Conservation (phyloP, 2,329 filamentous ascomycete genomes). For the Cadophora sp. region DNA sequence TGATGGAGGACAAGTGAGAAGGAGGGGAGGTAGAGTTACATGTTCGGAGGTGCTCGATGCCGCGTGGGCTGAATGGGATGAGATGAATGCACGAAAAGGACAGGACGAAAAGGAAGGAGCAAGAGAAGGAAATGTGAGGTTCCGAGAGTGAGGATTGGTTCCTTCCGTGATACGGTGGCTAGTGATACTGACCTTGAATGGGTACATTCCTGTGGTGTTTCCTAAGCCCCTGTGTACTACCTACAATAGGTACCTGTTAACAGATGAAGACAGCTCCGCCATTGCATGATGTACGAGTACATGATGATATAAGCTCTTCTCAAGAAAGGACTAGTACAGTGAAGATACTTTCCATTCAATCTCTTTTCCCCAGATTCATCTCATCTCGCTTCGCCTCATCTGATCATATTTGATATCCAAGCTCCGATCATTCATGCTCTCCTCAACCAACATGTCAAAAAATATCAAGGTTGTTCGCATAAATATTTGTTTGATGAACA, state of each 20-base stretch:
- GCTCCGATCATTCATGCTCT: constrained; percentile 14
- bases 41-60: constrained; percentile 6
- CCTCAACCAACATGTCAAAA: not conserved
- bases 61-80: constrained; percentile 6
- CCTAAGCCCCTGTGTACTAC: not conserved
- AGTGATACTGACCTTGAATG: not conserved
- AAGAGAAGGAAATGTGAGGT: not conserved
- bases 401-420: not conserved
- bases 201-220: not conserved
- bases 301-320: not conserved
- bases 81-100: not conserved
- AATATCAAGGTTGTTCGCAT: constrained; percentile 4
- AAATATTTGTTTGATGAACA: not conserved
- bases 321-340: not conserved
- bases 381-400: constrained; percentile 5
- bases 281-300: too few relatives aligned
- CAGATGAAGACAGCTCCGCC: too few relatives aligned
- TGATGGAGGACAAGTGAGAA: too few relatives aligned
- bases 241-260: not conserved
- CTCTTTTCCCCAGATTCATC: not conserved
- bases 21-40: not conserved
- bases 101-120: too few relatives aligned
- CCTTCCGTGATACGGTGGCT: not conserved
- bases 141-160: constrained; percentile 10
- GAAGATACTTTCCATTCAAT: not conserved